Evolutionary conservation across 2,329 filamentous ascomycete genomes (phyloP), one percentile per base, ranked within the genome.

Genomic region (Fusarium sp.): DNA sequence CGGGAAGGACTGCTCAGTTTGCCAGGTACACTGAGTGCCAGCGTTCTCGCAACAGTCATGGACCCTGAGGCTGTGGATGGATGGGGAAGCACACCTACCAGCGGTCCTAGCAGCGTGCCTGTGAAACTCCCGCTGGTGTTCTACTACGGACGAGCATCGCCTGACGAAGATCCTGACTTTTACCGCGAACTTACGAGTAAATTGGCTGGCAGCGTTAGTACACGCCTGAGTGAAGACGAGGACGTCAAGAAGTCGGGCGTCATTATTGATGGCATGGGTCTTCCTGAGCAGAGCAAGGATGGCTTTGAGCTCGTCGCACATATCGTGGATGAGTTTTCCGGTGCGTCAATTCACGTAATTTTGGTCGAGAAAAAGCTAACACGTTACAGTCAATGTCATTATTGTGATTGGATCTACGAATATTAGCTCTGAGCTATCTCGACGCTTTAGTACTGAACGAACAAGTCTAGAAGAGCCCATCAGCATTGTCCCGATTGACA

Each of bases 111-210:
- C 71, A 87, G 90, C 1, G 89, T 97, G 19, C 94, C 95, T 0
- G 93, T 97, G 52, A 98, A 97, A 82, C 84, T 97, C 72, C 96
- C 96, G 7, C 82, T 99, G 54, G 93, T 95, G 28, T 97, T 97
- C 76, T 93, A 94, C 79, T 97, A 92, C 77, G 95, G 96, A 17
- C 83, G 91, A 66, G 84, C 87, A 52, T 89, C 84, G 65, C 87
- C 93, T 1, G 90, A 93, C 71, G 91, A 93, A 49, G 91, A 93
- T 63, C 84, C 87, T 0, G 86, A 83, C 33, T 80, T 95, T 43
- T 98, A 92, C 81, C 91, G 89, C 74, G 86, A 90, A 14, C 81
- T 97, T 63, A 82, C 92, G 24, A 92, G 90, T 45, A 87, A 91
- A 65, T 83, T 98, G 76, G 94, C 93, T 0, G 85, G 95, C 19